Conservation (phyloP, 2,329 filamentous ascomycete species). For the Coniella lustricola region DNA sequence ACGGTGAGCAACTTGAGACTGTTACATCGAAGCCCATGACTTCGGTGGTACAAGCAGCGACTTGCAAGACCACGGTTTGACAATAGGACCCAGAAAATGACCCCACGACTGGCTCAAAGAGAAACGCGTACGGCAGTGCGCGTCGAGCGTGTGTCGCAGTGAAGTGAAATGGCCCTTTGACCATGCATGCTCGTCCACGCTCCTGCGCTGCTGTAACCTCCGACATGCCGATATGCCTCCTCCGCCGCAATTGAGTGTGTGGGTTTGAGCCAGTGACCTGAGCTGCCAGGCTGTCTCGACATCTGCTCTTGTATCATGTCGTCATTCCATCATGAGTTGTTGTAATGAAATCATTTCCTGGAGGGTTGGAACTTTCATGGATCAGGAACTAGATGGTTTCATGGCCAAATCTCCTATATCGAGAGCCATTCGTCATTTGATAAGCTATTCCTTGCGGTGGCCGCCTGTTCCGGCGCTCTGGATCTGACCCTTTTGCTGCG, state of each 20-base stretch:
- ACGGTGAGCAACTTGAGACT: no score
- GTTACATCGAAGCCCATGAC: not conserved
- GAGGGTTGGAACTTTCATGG: not conserved
- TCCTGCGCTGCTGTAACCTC: conserved; percentile 6
- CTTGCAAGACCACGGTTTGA: not conserved
- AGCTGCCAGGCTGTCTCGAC: not conserved
- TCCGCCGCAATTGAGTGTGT: not conserved
- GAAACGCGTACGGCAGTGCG: conserved; percentile 1
- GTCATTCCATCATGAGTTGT: conserved; percentile 2
- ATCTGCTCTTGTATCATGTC: not conserved
- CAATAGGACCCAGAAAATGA: not conserved
- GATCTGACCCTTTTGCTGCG: not conserved
- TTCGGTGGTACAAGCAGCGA: not conserved
- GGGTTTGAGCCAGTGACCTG: not conserved
- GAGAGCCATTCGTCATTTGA: not conserved
- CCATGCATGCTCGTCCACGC: not conserved
- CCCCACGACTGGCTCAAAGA: not conserved
- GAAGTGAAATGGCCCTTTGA: not conserved
- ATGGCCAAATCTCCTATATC: not conserved
- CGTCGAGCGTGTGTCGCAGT: not conserved
- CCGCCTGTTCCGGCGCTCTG: conserved; percentile 1
- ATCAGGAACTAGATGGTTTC: not conserved
- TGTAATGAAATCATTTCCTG: not conserved
- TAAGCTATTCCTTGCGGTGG: not conserved
- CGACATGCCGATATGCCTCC: conserved; percentile 9